phyloP scores from a whole-genome alignment of 768 basidiomycete species.

The Russula foetens region DNA sequence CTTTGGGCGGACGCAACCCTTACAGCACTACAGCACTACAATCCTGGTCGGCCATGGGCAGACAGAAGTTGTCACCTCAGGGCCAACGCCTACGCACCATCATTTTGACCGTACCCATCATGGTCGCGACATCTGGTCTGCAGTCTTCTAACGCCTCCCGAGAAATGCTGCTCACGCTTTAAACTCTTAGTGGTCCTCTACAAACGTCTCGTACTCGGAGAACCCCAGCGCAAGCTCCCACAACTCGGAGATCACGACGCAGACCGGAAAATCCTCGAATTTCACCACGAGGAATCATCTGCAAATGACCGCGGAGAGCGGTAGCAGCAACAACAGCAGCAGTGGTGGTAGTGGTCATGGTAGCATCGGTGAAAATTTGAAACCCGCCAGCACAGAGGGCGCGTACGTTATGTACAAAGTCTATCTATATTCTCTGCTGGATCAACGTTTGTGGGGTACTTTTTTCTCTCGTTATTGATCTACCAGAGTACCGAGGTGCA shows the following conservation, averaged over 20 bases:
- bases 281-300: conserved; percentile 15
- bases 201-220: conserved; percentile 50
- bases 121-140: conserved; percentile 57
- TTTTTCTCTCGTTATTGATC: neutral
- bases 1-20: neutral
- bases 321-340: no score
- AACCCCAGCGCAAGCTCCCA: conserved; percentile 37
- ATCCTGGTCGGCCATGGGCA: no score
- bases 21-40: no score
- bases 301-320: neutral
- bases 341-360: no score
- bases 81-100: conserved; percentile 42
- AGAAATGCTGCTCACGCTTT: conserved; percentile 1
- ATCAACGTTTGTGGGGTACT: neutral
- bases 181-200: conserved; percentile 51
- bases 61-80: conserved; percentile 35
- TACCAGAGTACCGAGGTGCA: neutral
- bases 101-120: conserved; percentile 56
- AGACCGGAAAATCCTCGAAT: conserved; percentile 14
- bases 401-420: neutral
- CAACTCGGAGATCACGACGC: conserved; percentile 16
- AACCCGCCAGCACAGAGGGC: neutral
- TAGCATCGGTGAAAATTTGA: neutral
- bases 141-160: conserved; percentile 14
- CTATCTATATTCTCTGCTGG: conserved; percentile 1